Percentiles rank a stretch among this genome's conserved stretches.
Evolutionary conservation across 345 rosid genomes (phyloP).

Genomic region (Syzygium oleosum): DNA sequence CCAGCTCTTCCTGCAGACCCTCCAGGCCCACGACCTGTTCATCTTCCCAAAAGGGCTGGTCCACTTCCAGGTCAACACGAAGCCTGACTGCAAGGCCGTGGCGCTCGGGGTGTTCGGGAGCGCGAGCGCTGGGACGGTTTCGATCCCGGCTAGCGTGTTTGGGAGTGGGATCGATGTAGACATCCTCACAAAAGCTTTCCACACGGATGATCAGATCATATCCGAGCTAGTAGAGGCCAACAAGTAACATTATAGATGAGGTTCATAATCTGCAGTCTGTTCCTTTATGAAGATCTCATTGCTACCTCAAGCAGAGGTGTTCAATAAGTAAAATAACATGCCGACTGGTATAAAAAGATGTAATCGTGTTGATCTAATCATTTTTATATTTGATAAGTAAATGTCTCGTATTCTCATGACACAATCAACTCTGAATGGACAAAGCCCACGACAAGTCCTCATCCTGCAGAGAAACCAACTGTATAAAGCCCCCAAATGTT

Average conservation of each 20-base stretch:
- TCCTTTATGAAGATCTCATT: neutral
- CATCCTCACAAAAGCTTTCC: conserved; percentile 9
- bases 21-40: conserved; percentile 10
- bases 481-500: neutral
- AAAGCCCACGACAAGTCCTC: neutral
- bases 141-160: conserved; percentile 2
- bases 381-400: neutral
- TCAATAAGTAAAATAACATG: neutral
- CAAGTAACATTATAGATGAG: neutral
- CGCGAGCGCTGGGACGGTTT: conserved; percentile 7
- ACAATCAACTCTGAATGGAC: neutral
- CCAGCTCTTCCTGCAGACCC: conserved; percentile 10
- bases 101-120: conserved; percentile 8
- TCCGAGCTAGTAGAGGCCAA: conserved; percentile 13
- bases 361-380: neutral
- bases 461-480: neutral
- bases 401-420: neutral
- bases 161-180: conserved; percentile 10
- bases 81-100: neutral
- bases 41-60: conserved; percentile 23
- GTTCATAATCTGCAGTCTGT: neutral
- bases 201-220: conserved; percentile 9
- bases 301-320: neutral
- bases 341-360: neutral
- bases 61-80: conserved; percentile 12